Evolutionary conservation across 192 early-diverging fungal species (phyloP), one percentile per base, ranked within the genome.

Genomic region (Thamnidium elegans): DNA sequence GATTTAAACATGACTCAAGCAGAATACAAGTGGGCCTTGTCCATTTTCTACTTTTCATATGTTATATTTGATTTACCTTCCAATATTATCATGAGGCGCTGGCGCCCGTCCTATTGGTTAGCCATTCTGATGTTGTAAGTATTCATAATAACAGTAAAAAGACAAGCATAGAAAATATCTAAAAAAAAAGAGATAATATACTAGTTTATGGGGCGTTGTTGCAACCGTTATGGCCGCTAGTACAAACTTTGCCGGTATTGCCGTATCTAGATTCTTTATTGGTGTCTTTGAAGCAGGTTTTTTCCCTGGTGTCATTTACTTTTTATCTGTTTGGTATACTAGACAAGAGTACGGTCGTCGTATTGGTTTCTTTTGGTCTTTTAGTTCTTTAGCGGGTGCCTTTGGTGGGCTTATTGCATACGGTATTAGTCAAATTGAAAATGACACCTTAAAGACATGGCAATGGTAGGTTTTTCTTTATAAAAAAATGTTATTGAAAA

Each of bases 11-110:
- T 84, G n/a, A 70, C 63, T 17, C 17, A 66, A 20, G 53, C 31
- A 47, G 60, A 83, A 63, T 87, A 78, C 72, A 79, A 81, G 50
- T 81, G 82, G 80, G 58, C 77, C 44, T 44, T 90, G n/a, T 82
- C 86, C n/a, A 78, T 84, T 55, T 89, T 87, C 69, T 90, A 87
- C 61, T 66, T 89, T 63, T 82, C 81, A 66, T 80, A 78, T 53
- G 77, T 90, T 42, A 42, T 87, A 19, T 90, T 84, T 66, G 89
- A 90, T 69, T 69, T 90, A 15, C 89, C 89, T 20, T 85, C 83
- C 19, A 91, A 89, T 71, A 78, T 88, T 50, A 36, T 84, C 17
- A 71, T 88, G 52, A 83, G 65, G 21, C 65, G 65, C 30, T 67
- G 65, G 65, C 55, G 56, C 39, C 46, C 65, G 4, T 67, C 65